These are phyloP conservation scores for Plantago rigida DNA, from an alignment of 305 asterid genomes.

Conservation along the genomic window DNA sequence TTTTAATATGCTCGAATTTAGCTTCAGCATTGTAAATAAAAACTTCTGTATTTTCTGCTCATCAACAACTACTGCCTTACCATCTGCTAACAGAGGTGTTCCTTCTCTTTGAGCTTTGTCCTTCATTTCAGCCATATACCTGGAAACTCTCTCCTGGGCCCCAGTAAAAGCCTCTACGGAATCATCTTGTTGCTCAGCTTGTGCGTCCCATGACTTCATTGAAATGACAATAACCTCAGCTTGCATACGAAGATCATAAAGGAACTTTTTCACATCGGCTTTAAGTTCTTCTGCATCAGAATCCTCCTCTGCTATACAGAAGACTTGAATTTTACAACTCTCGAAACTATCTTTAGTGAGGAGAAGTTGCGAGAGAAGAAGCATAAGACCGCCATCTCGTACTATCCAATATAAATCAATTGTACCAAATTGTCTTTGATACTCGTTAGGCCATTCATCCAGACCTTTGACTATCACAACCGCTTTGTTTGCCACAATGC, in stretches of 20 bases:
- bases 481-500: conserved; percentile 93
- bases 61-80: conserved; percentile 56
- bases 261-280: conserved; percentile 82
- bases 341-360: conserved; percentile 84
- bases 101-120: conserved; percentile 50
- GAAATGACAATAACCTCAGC: conserved; percentile 92
- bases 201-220: conserved; percentile 87
- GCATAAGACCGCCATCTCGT: conserved; percentile 94
- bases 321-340: conserved; percentile 92
- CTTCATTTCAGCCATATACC: conserved; percentile 52
- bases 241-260: conserved; percentile 90
- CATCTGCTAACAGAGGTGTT: conserved; percentile 60
- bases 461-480: conserved; percentile 81
- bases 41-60: conserved; percentile 87
- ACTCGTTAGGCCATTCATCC: conserved; percentile 97
- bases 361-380: conserved; percentile 89
- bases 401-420: conserved; percentile 95
- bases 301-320: conserved; percentile 93
- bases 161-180: conserved; percentile 65
- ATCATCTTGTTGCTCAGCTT: conserved; percentile 65
- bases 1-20: conserved; percentile 65
- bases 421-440: conserved; percentile 86
- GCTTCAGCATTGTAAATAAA: conserved; percentile 64
- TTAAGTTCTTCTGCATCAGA: conserved; percentile 83
- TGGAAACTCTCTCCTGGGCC: conserved; percentile 55